Evolutionary conservation across 495 filamentous ascomycete genomes (phyloP).

Genomic region (Xylaria palmicola): DNA sequence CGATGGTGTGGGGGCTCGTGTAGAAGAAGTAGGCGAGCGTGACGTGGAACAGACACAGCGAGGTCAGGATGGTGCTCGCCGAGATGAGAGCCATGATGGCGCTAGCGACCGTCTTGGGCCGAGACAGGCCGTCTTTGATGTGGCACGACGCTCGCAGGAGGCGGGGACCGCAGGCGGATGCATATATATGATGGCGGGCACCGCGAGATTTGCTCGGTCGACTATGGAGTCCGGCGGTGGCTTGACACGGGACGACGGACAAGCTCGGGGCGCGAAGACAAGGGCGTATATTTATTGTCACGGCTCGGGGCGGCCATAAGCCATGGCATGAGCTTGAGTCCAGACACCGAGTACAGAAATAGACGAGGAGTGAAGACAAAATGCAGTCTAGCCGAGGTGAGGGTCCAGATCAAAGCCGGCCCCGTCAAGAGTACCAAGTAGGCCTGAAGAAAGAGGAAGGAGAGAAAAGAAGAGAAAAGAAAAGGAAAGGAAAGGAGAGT

Average conservation of each 20-base stretch:
- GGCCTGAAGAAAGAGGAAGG: too few species aligned
- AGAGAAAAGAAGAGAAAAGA: too few species aligned
- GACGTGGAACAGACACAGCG: slow-evolving; percentile 76
- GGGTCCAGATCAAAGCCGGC: too few species aligned
- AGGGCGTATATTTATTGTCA: not conserved
- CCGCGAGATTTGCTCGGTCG: not conserved
- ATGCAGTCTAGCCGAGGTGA: not conserved
- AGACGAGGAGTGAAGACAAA: not conserved
- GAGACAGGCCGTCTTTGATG: not conserved
- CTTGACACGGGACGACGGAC: not conserved
- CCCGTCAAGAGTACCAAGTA: too few species aligned
- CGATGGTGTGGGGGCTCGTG: slow-evolving; percentile 63
- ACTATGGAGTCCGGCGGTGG: not conserved
- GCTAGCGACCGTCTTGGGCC: not conserved
- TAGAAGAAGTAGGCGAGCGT: slow-evolving; percentile 81
- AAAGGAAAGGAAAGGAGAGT: not conserved
- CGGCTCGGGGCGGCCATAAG: not conserved
- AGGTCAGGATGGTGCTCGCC: slow-evolving; percentile 71
- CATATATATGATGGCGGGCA: not conserved
- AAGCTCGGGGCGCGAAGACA: not conserved
- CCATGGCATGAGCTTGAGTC: too few species aligned
- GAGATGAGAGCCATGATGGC: slow-evolving; percentile 74
- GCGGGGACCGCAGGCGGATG: not conserved
- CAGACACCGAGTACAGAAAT: too few species aligned
- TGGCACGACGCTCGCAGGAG: too few species aligned